Conservation (phyloP, 2,329 filamentous ascomycete genomes). For the Chalara sp. region DNA sequence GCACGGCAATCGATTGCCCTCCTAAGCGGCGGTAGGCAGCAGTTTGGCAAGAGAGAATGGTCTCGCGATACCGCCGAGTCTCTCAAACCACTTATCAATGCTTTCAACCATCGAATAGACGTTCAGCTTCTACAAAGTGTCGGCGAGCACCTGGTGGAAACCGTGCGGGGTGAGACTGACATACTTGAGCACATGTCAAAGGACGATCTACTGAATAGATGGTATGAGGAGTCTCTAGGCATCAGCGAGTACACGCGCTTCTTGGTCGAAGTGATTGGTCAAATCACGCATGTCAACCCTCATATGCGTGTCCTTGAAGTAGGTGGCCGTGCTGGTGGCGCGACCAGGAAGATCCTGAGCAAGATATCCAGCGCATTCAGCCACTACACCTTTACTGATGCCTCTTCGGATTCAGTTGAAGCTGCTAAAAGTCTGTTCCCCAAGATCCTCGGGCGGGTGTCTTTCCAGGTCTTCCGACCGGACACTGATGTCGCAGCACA, state of each 20-base stretch:
- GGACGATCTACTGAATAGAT: constrained; percentile 3
- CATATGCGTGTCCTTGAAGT: constrained; percentile 36
- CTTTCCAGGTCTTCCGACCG: neutral
- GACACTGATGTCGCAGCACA: neutral
- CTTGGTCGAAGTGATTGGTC: constrained; percentile 68
- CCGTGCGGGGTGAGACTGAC: constrained; percentile 2
- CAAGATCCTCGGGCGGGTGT: neutral
- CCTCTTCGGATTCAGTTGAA: neutral
- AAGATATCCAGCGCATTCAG: neutral
- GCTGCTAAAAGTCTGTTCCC: neutral
- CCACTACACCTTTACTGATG: neutral
- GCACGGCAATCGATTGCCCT: neutral
- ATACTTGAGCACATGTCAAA: constrained; percentile 3
- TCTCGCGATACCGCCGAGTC: neutral
- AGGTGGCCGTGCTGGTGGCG: constrained; percentile 9
- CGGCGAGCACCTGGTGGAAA: constrained; percentile 2
- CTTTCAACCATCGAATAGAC: neutral
- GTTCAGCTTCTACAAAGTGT: neutral
- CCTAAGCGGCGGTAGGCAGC: neutral
- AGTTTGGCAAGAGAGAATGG: neutral
- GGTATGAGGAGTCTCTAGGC: constrained; percentile 48
- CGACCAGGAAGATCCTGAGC: neutral
- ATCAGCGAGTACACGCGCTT: constrained; percentile 83
- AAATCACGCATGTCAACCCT: neutral
- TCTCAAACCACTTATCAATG: neutral